These are phyloP conservation scores for Schizonepeta tenuifolia DNA, from an alignment of 257 asterid genomes.

Conservation along the genomic window DNA sequence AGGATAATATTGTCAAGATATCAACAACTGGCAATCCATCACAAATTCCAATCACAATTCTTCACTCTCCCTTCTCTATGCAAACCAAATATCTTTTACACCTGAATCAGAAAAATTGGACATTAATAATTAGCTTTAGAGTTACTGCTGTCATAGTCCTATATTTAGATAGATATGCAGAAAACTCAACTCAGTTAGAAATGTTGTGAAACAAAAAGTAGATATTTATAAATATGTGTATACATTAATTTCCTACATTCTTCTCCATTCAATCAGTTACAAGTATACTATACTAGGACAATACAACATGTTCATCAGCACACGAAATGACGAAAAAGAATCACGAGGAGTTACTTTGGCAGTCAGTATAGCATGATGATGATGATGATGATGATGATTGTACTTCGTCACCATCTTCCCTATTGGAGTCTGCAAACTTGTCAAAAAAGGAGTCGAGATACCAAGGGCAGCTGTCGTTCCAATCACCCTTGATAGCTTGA, in stretches of 20 bases:
- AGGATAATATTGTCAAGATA: constrained; percentile 22
- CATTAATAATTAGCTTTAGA: background rate
- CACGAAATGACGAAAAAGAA: constrained; percentile 4
- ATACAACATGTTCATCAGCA: constrained; percentile 6
- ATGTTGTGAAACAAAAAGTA: background rate
- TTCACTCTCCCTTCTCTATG: background rate
- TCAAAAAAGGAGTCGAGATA: constrained; percentile 58
- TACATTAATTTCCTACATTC: background rate
- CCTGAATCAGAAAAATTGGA: background rate
- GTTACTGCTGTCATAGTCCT: too few relatives aligned
- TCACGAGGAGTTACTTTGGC: constrained; percentile 18
- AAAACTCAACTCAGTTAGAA: background rate
- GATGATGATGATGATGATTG: background rate
- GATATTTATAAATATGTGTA: too few relatives aligned
- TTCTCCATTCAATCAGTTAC: background rate
- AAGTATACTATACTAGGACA: constrained; percentile 15
- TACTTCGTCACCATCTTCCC: constrained; percentile 41
- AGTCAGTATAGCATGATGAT: background rate
- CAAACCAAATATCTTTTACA: background rate
- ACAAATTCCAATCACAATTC: background rate
- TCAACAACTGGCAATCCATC: constrained; percentile 2
- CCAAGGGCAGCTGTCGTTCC: constrained; percentile 56
- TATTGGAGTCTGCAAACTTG: constrained; percentile 49
- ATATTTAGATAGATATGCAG: too few relatives aligned
- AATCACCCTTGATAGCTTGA: constrained; percentile 45